Evolutionary conservation across 2,329 filamentous ascomycete species (phyloP).

Genomic region (Rosellinia necatrix): DNA sequence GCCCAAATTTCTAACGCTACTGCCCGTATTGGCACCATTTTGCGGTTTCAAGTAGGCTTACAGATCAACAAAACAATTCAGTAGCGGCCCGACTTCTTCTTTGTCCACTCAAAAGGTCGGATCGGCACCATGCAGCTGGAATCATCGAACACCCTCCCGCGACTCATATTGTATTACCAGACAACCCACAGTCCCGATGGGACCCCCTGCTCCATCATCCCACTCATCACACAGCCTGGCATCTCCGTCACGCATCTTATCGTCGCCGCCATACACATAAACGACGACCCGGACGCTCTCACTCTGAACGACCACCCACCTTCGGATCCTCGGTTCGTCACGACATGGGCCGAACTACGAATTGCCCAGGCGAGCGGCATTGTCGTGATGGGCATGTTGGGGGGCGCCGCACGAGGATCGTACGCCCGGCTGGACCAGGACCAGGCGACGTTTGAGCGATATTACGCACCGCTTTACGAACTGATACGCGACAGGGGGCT

Average conservation of each 20-base stretch:
- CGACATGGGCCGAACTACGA: slow-evolving; percentile 73
- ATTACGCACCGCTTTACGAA: slow-evolving; percentile 68
- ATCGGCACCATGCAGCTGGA: slow-evolving; percentile 29
- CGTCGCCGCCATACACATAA: slow-evolving; percentile 78
- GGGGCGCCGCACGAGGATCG: slow-evolving; percentile 74
- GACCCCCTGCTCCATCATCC: slow-evolving; percentile 47
- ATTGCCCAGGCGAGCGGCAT: slow-evolving; percentile 71
- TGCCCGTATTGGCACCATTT: too few relatives aligned
- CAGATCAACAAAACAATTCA: too few relatives aligned
- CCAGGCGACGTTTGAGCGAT: slow-evolving; percentile 65
- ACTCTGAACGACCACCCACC: slow-evolving; percentile 78
- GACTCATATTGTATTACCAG: slow-evolving; percentile 44
- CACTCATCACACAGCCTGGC: slow-evolving; percentile 45
- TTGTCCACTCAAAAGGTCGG: neutral
- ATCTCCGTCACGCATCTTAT: slow-evolving; percentile 71
- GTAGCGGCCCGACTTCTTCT: neutral
- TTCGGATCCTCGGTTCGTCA: slow-evolving; percentile 62
- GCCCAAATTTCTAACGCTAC: neutral
- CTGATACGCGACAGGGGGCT: slow-evolving; percentile 63
- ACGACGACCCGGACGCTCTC: slow-evolving; percentile 65
- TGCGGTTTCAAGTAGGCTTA: too few relatives aligned
- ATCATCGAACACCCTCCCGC: slow-evolving; percentile 30
- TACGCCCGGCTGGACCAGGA: slow-evolving; percentile 61
- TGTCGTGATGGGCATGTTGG: slow-evolving; percentile 80
- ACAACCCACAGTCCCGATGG: slow-evolving; percentile 48